Evolutionary conservation across 768 basidiomycete species (phyloP).

Genomic region (Zangia roseola): DNA sequence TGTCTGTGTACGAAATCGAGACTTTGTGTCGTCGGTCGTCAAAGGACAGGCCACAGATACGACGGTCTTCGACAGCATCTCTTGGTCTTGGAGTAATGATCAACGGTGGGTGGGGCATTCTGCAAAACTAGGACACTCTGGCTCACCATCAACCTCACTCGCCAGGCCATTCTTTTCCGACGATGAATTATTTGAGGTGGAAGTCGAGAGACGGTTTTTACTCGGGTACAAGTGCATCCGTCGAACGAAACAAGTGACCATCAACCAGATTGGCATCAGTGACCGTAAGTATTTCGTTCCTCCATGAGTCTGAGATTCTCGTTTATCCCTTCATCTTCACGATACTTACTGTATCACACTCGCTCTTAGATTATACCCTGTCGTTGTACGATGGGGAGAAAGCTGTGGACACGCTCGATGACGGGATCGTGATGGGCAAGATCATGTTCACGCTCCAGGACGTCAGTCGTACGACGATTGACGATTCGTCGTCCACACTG

Average conservation of each 20-base stretch:
- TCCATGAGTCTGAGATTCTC: background rate
- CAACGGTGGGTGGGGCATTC: conserved; percentile 24
- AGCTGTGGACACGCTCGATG: conserved; percentile 12
- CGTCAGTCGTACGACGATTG: background rate
- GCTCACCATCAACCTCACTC: background rate
- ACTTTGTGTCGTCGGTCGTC: conserved; percentile 16
- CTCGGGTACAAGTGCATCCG: conserved; percentile 24
- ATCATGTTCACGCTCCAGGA: conserved; percentile 19
- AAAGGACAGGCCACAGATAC: background rate
- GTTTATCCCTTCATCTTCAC: background rate
- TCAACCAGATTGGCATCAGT: conserved; percentile 24
- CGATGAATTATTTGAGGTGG: conserved; percentile 18
- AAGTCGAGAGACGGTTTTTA: conserved; percentile 20
- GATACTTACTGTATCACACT: background rate
- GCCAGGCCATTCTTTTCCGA: conserved; percentile 19
- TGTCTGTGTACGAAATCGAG: conserved; percentile 5
- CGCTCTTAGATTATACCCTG: conserved; percentile 19
- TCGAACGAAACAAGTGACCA: conserved; percentile 19
- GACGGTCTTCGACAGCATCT: background rate
- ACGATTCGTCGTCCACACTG: conserved; percentile 3
- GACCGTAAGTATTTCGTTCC: conserved; percentile 14
- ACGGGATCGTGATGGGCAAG: conserved; percentile 19
- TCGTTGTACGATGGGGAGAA: conserved; percentile 18
- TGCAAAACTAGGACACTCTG: no score
- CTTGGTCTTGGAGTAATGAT: conserved; percentile 17